Base-by-base conservation (phyloP, 2,329 filamentous ascomycete species). In the Calonectria pauciramosa region DNA sequence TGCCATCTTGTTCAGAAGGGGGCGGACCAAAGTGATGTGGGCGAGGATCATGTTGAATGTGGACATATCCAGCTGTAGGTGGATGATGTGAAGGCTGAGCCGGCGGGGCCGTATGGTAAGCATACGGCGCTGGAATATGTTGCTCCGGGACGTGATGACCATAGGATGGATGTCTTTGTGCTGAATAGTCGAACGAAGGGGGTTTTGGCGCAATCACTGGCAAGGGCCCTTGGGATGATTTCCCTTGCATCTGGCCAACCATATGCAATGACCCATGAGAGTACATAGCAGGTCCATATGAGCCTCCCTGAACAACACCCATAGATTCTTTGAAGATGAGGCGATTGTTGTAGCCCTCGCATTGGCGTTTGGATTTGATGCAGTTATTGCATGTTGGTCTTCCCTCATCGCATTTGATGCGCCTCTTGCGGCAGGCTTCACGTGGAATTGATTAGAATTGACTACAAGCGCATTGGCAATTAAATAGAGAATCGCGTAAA, bases 401-500 rank as follows among this genome's bases (percentile, higher is more conserved):
- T 81, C 95, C 95, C 84, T 99, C 97, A 76, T 97, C 97, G 85
- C 97, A 99, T 86, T 99, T 99, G 86, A 99, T 99, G 76, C 97
- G 94, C 68, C 97, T 93, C 86, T 95, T 96, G 77, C 97, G 94
- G 86, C 97, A 99, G 72, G 97, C 94, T 96, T 82, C 59, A 75
- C 64, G 72, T 63, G 80, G 68, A 75, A 73, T 36, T 75, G 70
- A 60, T 81, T 72, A 81, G 81, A 74, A 75, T 73, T 69, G 41
- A 64, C 59, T 60, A 52, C 38, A 49, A 54, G 36, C n/a, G 51
- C 18, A 23, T 44, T 14, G 23, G 8, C 51, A 41, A 28, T 34
- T 60, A 6, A 11, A 14, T 32, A 49, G 44, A 44, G 59, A 32
- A 20, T 41, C 34, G 13, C 47, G 16, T 20, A 23, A 70, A 89